Base-by-base conservation (phyloP, 2,329 filamentous ascomycete species). In the Ilyonectria robusta region DNA sequence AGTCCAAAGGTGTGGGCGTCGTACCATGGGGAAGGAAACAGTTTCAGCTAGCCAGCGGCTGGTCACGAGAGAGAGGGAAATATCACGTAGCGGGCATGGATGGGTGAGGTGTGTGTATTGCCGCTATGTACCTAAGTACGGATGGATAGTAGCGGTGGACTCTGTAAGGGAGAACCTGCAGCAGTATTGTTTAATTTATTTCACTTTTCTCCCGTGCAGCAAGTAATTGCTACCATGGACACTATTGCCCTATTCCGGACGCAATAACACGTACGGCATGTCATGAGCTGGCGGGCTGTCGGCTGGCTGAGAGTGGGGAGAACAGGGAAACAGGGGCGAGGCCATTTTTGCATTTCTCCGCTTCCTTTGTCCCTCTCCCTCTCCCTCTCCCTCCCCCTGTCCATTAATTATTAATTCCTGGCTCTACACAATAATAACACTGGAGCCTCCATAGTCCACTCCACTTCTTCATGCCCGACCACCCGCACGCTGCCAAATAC, bases 391-490 rank as follows among this genome's bases (percentile, higher is more conserved):
- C 48, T 4, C 54, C 31, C 54, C 46, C 44, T 37, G 44, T 60
- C 68, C 48, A 8, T 26, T 26, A 26, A 26, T 26, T 6, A 8
- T 26, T 26, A 26, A 26, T 26, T 6, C 26, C 26, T 26, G 6
- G 26, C 26, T 26, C 4, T 26, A 26, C 26, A 26, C 26, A 26
- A 26, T 26, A 26, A 26, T 26, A 26, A 26, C 26, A 26, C 26
- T 26, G 26, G 26, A 26, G 26, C 5, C 6, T 6, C 11, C 19
- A n/a, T n/a, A 17, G 31, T 31, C 53, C 44, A 21, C 26, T 13
- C 40, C 31, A 33, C 31, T 61, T 53, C 58, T 74, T 71, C 70
- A 57, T 65, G 65, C 65, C 67, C 67, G 62, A 73, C 65, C 71
- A 65, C 68, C 59, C 59, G 60, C 55, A 29, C 31, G 50, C 47